These are phyloP conservation scores for Globisporangium paroecandrum DNA, from an alignment of 352 stramenopile genomes.

Conservation along the genomic window DNA sequence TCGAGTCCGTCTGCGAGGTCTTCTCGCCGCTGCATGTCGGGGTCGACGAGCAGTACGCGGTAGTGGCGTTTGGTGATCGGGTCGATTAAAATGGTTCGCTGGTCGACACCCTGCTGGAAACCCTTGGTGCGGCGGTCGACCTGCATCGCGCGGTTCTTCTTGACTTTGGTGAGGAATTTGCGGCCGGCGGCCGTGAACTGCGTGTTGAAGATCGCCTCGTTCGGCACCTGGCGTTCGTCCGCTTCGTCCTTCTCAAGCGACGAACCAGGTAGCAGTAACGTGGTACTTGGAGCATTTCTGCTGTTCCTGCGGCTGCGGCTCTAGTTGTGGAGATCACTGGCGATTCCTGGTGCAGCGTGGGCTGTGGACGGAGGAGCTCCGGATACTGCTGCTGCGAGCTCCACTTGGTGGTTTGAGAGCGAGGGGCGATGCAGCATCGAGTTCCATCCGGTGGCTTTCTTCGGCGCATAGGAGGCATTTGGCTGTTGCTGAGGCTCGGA, in stretches of 20 bases:
- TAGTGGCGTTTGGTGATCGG: constrained; percentile 60
- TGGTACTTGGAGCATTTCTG: background rate
- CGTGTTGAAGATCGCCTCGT: constrained; percentile 78
- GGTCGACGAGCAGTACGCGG: constrained; percentile 60
- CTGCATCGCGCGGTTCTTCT: constrained; percentile 76
- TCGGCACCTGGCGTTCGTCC: constrained; percentile 25
- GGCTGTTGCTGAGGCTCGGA: background rate
- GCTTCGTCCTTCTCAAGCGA: background rate
- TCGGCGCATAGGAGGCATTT: background rate
- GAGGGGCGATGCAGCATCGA: constrained; percentile 10
- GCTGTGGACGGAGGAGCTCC: background rate
- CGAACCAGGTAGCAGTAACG: background rate
- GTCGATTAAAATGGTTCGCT: constrained; percentile 43
- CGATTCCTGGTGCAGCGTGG: background rate
- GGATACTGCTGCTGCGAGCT: background rate
- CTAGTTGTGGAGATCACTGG: background rate
- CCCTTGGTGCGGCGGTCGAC: constrained; percentile 62
- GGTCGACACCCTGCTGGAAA: constrained; percentile 51
- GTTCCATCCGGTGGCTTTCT: constrained; percentile 12
- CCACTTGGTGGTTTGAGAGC: constrained; percentile 4
- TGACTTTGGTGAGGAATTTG: constrained; percentile 65
- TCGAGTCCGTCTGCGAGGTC: constrained; percentile 63
- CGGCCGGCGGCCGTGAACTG: constrained; percentile 69
- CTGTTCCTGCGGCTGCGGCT: background rate
- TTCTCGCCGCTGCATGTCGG: constrained; percentile 58